Evolutionary conservation across 2,329 filamentous ascomycete genomes (phyloP), one percentile per base, ranked within the genome.

Genomic region (Sporothrix schenckii): DNA sequence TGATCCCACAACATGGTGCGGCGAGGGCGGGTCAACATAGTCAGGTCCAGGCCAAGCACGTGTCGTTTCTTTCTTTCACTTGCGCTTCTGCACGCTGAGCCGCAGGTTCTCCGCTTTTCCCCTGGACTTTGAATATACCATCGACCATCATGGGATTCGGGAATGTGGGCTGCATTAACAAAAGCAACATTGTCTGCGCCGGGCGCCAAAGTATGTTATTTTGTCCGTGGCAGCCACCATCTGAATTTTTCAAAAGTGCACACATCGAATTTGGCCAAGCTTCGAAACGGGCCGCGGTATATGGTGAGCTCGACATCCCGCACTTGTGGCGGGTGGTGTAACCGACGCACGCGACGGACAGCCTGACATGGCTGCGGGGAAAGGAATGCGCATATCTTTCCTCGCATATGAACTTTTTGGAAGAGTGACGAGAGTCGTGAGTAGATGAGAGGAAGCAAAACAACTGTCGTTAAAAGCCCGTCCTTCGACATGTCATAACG

Each of bases 71-170:
- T 21, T 11, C 24, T 39, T 21, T 41, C 16, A 9, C 1, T 47
- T 27, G 27, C n/a, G n/a, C 13, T 21, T 60, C 39, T 16, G 58
- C 39, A 44, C 54, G 30, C 14, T 47, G 58, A 61, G 58, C 58
- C 39, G 39, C 39, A 47, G 52, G 39, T 19, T 61, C 58, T 61
- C 58, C 58, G 58, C 58, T 61, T 61, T 61, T 58, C 58, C 58
- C 34, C 34, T 44, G 41, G 9, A 44, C 13, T 10, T 44, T 14
- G 1, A 14, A 11, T 61, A 34, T 9, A 13, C 58, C 39, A 16
- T 27, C 21, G 39, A 16, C 34, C n/a, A 44, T 61, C 39, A 27
- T 47, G 39, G 58, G 39, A 44, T 44, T 44, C 39, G 39, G 34
- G n/a, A 61, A 44, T 27, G 39, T 61, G 58, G 58, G 21, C 39